phyloP scores from a whole-genome alignment of 164 flowering plant genomes.

The Vitis cinerea region DNA sequence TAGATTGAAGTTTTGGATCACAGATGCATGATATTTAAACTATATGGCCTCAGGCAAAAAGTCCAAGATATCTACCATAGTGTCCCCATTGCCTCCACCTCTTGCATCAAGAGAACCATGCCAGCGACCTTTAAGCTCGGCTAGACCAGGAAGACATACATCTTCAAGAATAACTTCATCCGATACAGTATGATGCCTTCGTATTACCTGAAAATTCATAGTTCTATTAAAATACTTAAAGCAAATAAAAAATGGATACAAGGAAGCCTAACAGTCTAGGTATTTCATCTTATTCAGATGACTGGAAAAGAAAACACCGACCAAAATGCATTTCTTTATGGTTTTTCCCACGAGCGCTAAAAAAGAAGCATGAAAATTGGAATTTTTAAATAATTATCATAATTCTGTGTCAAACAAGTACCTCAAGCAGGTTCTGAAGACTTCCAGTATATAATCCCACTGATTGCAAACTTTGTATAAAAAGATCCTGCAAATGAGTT shows the following conservation, averaged over 20 bases:
- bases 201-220: conserved; percentile 52
- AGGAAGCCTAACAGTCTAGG: neutral
- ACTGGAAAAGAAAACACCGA: neutral
- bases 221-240: neutral
- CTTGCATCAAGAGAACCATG: conserved; percentile 96
- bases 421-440: conserved; percentile 79
- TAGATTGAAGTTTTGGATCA: neutral
- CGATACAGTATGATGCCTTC: conserved; percentile 45
- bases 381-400: neutral
- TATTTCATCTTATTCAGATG: neutral
- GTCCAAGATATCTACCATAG: conserved; percentile 48
- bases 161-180: conserved; percentile 90
- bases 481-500: conserved; percentile 65
- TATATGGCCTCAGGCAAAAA: neutral
- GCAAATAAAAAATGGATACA: neutral
- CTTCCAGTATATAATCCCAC: conserved; percentile 71
- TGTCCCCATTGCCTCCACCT: conserved; percentile 99
- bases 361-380: neutral
- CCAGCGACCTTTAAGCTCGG: conserved; percentile 94
- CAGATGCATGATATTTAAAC: neutral
- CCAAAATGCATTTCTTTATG: neutral
- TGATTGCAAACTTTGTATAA: conserved; percentile 81
- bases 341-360: no score
- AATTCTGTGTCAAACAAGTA: conserved; percentile 18
- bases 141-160: conserved; percentile 81